phyloP scores from a whole-genome alignment of 768 basidiomycete species.

The Pleurotus platypus region DNA sequence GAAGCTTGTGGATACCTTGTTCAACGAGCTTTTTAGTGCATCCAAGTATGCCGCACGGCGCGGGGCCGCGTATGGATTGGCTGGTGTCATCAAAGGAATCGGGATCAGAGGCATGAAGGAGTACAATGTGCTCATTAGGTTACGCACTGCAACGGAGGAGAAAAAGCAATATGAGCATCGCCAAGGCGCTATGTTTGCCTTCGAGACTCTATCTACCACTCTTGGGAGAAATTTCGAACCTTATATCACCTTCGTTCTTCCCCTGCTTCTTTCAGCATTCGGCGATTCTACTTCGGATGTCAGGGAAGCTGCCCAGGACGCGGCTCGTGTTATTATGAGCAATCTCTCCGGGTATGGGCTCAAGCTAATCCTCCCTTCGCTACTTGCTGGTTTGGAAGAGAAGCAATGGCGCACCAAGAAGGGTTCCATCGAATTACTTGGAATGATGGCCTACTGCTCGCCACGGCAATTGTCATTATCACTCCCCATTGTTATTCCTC shows the following conservation, averaged over 20 bases:
- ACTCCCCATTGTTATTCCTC: constrained; percentile 93
- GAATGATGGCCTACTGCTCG: constrained; percentile 99
- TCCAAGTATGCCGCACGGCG: constrained; percentile 90
- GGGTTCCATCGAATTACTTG: constrained; percentile 93
- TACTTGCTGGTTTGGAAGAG: constrained; percentile 90
- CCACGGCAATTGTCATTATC: constrained; percentile 93
- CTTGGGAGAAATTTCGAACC: constrained; percentile 93
- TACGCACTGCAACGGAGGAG: constrained; percentile 78
- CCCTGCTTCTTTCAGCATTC: constrained; percentile 77
- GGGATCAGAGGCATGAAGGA: constrained; percentile 86
- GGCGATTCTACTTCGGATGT: constrained; percentile 87
- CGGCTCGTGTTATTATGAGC: constrained; percentile 91
- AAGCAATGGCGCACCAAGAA: constrained; percentile 99
- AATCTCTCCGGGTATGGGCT: constrained; percentile 93
- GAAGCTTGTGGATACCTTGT: constrained; percentile 69
- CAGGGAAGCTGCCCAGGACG: constrained; percentile 89
- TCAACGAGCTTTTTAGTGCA: constrained; percentile 72
- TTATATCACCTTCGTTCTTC: constrained; percentile 80
- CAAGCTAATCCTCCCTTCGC: constrained; percentile 87
- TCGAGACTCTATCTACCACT: constrained; percentile 85
- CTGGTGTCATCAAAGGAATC: constrained; percentile 88
- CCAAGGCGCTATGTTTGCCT: constrained; percentile 93
- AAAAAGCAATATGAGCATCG: constrained; percentile 85
- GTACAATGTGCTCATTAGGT: constrained; percentile 68
- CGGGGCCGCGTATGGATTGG: constrained; percentile 96